Percentiles rank a stretch among this genome's conserved stretches.
phyloP scores from a whole-genome alignment of 2,329 filamentous ascomycete genomes.

The Neonectria magnoliae region DNA sequence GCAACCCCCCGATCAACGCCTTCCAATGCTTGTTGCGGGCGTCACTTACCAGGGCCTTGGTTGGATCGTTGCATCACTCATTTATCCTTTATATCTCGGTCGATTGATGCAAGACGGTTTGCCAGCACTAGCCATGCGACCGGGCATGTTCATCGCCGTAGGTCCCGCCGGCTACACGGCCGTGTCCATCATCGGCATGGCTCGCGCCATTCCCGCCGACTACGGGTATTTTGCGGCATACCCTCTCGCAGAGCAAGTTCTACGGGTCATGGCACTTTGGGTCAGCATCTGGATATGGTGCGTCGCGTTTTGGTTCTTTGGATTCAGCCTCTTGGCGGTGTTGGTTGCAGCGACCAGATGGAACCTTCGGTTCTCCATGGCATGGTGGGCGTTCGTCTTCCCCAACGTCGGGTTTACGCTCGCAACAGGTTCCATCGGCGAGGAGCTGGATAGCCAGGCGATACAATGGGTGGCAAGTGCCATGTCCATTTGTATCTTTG shows the following conservation, averaged over 20 bases:
- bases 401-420: slow-evolving; percentile 42
- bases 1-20: slow-evolving; percentile 37
- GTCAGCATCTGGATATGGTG: slow-evolving; percentile 42
- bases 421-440: slow-evolving; percentile 37
- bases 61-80: slow-evolving; percentile 38
- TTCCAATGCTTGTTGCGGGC: slow-evolving; percentile 41
- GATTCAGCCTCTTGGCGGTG: slow-evolving; percentile 37
- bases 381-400: slow-evolving; percentile 44
- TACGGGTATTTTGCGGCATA: slow-evolving; percentile 42
- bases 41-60: slow-evolving; percentile 42
- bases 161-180: slow-evolving; percentile 40
- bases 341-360: slow-evolving; percentile 25
- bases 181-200: slow-evolving; percentile 42
- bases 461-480: slow-evolving; percentile 39
- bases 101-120: slow-evolving; percentile 42
- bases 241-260: slow-evolving; percentile 36
- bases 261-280: slow-evolving; percentile 40
- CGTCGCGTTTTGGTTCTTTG: slow-evolving; percentile 42
- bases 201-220: slow-evolving; percentile 32
- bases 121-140: slow-evolving; percentile 40
- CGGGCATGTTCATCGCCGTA: slow-evolving; percentile 42
- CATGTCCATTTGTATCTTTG: slow-evolving; percentile 35
- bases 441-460: slow-evolving; percentile 37
- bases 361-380: slow-evolving; percentile 39
- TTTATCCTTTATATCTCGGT: slow-evolving; percentile 40